Evolutionary conservation across 208 protist species (phyloP), one percentile per base, ranked within the genome.

Genomic region (Leptomonas pyrrhocoris): DNA sequence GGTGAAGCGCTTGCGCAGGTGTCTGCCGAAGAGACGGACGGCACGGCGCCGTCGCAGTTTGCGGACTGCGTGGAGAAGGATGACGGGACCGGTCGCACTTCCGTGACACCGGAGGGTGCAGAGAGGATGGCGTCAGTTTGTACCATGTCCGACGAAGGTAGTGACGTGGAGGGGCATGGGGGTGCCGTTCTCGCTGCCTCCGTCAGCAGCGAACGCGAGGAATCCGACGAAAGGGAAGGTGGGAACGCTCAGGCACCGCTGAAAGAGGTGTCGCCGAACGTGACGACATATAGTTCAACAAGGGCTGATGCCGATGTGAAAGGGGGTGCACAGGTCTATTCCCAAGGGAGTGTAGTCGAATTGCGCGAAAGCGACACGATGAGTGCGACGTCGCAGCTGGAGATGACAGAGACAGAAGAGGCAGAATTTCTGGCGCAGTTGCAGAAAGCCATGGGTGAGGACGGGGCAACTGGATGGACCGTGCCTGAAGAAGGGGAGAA

Each of bases 361-460:
- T 48, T 58, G 63, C 25, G 21, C 27, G 57, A 70, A 46, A 66
- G 63, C 42, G 43, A 46, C 18, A 31, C 49, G 40, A 36, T 67
- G 36, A 70, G 36, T n/a, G 28, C 43, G 19, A 23, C 46, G 2
- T 64, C 72, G 21, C 48, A 72, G 34, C 38, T 77, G 48, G 64
- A 60, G 28, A 54, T 77, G 34, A 72, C 64, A 5, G 72, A 23
- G 13, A 49, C 40, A 0, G 72, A 77, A 40, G 72, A 70, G 34
- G 72, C 43, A 1, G 63, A 68, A 21, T 62, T 77, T 12, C 57
- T 77, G 1, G 72, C 63, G 27, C 64, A 77, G 51, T 58, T 77
- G 56, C 27, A 77, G 23, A 53, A 38, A 23, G 64, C 71, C 16
- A 67, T 72, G 64, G 50, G 18, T 18, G 54, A 65, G 28, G 36